Base-by-base conservation (phyloP, 108 stramenopile genomes). In the Parietichytrium sp. region DNA sequence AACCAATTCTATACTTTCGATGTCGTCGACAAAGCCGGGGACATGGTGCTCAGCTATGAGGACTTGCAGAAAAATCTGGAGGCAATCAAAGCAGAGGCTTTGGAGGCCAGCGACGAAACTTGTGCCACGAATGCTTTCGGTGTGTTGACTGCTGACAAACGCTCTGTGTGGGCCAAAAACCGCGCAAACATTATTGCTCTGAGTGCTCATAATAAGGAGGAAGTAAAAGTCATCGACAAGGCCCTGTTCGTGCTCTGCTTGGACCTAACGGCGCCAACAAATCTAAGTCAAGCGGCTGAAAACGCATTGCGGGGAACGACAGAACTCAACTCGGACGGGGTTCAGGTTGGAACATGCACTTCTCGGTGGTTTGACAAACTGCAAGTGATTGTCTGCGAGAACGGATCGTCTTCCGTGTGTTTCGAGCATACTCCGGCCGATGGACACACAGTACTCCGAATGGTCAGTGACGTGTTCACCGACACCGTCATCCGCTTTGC, bases 361-460 rank as follows among this genome's bases (percentile, higher is more conserved):
- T 51, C 49, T 25, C 79, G 79, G 25, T 80, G 79, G 79, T 54
- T 51, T 42, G 79, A 80, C 79, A 80, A 80, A 50, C 53, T 54
- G 1, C 10, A 27, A n/a, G 0, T 80, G 54, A 53, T 53, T 48
- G 52, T 80, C 26, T 80, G 52, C 52, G 16, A 18, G 25, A 54
- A 54, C 10, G 79, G 79, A 18, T 16, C 47, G 7, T 48, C 79
- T 3, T 20, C 20, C 7, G 27, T 80, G 20, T 51, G 45, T 38
- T 80, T 80, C 36, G 48, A 80, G 52, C 79, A 80, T 42, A 49
- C 30, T 20, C 79, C 23, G 0, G 52, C 49, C 12, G 79, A 80
- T 26, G 79, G 79, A 16, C 79, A 80, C 51, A 38, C 79, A 18
- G 52, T 80, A 7, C 79, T 80, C n/a, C 79, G 79, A 6, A 18